Evolutionary conservation across 371 early-diverging fungal species (phyloP).

Genomic region (Mortierella polycephala): DNA sequence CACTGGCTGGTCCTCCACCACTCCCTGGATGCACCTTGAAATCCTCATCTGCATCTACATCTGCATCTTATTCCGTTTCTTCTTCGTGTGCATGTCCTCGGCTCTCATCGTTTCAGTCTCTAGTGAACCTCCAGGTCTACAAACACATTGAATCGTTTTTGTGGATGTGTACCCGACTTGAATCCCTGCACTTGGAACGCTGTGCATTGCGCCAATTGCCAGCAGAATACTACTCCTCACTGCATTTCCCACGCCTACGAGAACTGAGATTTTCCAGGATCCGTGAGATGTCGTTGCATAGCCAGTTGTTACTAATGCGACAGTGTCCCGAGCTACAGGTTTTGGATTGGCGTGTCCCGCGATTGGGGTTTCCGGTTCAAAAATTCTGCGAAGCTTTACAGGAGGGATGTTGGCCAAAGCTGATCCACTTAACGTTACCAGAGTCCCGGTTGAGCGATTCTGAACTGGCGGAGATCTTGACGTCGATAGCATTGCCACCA

Average conservation of each 20-base stretch:
- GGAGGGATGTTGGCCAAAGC: conserved; percentile 13
- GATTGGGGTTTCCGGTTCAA: conserved; percentile 33
- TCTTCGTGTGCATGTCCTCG: conserved; percentile 8
- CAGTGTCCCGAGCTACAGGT: conserved; percentile 28
- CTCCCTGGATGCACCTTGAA: neutral
- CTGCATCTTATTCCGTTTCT: neutral
- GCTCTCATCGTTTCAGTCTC: conserved; percentile 25
- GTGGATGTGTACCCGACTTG: conserved; percentile 34
- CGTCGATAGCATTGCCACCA: neutral
- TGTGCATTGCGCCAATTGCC: conserved; percentile 26
- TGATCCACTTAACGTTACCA: conserved; percentile 16
- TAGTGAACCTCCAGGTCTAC: conserved; percentile 25
- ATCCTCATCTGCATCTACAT: neutral
- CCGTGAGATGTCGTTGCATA: conserved; percentile 8
- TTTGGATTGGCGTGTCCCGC: conserved; percentile 32
- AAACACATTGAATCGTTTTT: conserved; percentile 25
- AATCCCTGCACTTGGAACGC: conserved; percentile 27
- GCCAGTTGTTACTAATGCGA: conserved; percentile 22
- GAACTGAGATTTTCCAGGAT: conserved; percentile 27
- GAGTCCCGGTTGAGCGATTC: conserved; percentile 27
- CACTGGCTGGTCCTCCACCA: conserved; percentile 14
- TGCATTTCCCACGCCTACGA: conserved; percentile 21
- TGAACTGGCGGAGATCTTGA: conserved; percentile 20
- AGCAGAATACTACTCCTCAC: conserved; percentile 5
- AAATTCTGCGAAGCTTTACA: conserved; percentile 29